A percentile compares a stretch with the other conserved stretches of the same genome.
Evolutionary conservation across 2,329 filamentous ascomycete genomes (phyloP).

Genomic region (Neonectria punicea): DNA sequence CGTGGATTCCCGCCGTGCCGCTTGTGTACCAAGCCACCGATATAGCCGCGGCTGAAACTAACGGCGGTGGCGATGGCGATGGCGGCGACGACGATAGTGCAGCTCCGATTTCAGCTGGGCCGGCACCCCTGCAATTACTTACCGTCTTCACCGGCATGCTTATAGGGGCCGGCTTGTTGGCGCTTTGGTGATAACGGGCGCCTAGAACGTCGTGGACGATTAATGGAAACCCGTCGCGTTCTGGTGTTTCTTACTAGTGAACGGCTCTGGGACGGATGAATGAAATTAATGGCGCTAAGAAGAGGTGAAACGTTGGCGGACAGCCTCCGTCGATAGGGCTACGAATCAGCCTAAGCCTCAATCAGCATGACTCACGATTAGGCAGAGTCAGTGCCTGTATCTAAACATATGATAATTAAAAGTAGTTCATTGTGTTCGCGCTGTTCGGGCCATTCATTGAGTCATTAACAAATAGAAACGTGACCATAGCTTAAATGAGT

Average conservation of each 20-base stretch:
- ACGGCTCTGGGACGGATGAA: neutral
- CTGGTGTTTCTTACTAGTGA: neutral
- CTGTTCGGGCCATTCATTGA: neutral
- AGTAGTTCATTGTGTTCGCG: neutral
- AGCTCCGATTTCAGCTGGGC: neutral
- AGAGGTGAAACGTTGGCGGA: neutral
- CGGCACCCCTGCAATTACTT: neutral
- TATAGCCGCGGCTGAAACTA: slow-evolving; percentile 2
- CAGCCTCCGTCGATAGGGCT: neutral
- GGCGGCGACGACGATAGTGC: slow-evolving; percentile 6
- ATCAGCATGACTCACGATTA: neutral
- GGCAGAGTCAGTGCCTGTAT: neutral
- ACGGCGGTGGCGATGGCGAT: neutral
- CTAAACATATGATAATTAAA: neutral
- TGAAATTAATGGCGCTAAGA: neutral
- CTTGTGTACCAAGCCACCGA: slow-evolving; percentile 33
- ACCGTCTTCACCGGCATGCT: slow-evolving; percentile 19
- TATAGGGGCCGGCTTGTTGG: slow-evolving; percentile 26
- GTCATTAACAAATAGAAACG: neutral
- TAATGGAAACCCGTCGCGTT: neutral
- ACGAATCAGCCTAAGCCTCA: neutral
- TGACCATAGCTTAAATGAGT: neutral
- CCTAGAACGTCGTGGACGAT: neutral
- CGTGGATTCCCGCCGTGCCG: slow-evolving; percentile 24
- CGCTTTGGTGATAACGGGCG: slow-evolving; percentile 25